Percentiles rank a stretch among this genome's conserved stretches.
phyloP scores from a whole-genome alignment of 768 basidiomycete species.

The Coprinopsis sp. region DNA sequence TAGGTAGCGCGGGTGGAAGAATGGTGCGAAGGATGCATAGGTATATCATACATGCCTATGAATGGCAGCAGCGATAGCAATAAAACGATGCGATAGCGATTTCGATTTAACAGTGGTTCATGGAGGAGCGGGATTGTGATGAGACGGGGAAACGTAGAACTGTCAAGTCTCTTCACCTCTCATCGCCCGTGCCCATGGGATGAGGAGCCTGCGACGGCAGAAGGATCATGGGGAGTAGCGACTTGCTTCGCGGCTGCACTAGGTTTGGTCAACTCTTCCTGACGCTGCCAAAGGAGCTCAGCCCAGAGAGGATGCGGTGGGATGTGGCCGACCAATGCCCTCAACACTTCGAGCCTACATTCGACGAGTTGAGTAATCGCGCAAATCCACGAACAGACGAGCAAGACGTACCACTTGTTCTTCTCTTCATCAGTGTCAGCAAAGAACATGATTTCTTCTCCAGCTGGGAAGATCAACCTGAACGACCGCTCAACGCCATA shows the following conservation, averaged over 20 bases:
- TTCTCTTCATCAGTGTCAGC: constrained; percentile 91
- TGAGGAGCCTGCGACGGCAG: constrained; percentile 9
- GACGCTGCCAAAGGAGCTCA: constrained; percentile 83
- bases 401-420: constrained; percentile 60
- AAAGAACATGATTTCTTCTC: constrained; percentile 83
- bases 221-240: constrained; percentile 14
- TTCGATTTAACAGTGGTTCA: too few relatives aligned
- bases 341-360: constrained; percentile 78
- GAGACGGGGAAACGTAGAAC: too few relatives aligned
- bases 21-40: too few relatives aligned
- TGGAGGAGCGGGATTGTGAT: too few relatives aligned
- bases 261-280: constrained; percentile 45
- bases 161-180: too few relatives aligned
- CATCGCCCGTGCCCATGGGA: not conserved
- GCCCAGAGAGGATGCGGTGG: constrained; percentile 94
- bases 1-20: too few relatives aligned
- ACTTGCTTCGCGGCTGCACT: constrained; percentile 22
- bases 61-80: too few relatives aligned
- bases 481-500: constrained; percentile 81
- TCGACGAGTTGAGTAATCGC: constrained; percentile 4
- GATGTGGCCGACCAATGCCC: constrained; percentile 81
- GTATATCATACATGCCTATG: too few relatives aligned
- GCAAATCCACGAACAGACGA: not conserved
- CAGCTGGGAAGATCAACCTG: constrained; percentile 71
- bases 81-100: too few relatives aligned